Percentiles rank a stretch among this genome's conserved stretches.
phyloP scores from a whole-genome alignment of 441 rosid species.

The Syzygium syzygioides region DNA sequence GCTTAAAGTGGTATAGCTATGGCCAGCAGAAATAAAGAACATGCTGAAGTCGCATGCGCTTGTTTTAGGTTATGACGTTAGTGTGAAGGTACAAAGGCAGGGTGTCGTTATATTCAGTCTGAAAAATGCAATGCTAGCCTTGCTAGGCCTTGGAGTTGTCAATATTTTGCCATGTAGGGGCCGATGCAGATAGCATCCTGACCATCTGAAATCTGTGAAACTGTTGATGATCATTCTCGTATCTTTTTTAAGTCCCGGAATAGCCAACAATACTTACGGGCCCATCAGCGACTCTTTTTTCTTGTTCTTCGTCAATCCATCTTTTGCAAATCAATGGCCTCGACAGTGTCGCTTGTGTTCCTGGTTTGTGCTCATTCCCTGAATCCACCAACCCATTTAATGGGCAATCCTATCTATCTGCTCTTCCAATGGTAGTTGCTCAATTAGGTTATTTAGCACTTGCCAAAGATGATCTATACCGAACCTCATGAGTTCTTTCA shows the following conservation, averaged over 20 bases:
- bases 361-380: neutral
- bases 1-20: neutral
- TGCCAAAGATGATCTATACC: neutral
- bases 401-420: neutral
- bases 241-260: rapidly evolving
- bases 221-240: neutral
- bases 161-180: neutral
- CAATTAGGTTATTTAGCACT: neutral
- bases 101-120: neutral
- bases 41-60: neutral
- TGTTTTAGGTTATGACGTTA: neutral
- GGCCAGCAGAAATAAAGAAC: neutral
- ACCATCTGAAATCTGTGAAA: neutral
- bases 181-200: neutral
- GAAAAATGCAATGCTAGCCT: neutral
- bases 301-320: rapidly evolving
- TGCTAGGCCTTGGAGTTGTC: neutral
- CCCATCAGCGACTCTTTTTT: neutral
- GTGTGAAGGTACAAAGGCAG: neutral
- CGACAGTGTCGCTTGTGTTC: neutral
- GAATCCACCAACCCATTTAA: neutral
- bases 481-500: neutral
- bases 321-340: neutral
- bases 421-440: neutral
- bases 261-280: neutral